Percentiles rank a stretch among this genome's conserved stretches.
These are phyloP conservation scores for Paecilomyces sp. DNA, from an alignment of 2,329 filamentous ascomycete genomes.

Conservation along the genomic window DNA sequence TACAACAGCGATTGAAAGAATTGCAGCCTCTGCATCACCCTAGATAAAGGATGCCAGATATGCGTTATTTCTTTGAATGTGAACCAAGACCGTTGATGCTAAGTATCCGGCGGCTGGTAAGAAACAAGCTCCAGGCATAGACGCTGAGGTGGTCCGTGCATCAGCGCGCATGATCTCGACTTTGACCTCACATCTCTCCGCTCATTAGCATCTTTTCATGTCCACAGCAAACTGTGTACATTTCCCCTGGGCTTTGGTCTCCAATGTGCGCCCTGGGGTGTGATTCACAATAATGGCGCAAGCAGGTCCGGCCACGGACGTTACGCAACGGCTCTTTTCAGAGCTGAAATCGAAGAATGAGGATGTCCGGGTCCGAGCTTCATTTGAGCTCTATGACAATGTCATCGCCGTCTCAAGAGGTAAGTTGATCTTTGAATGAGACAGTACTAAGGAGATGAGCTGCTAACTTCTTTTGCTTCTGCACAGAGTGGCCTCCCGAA, in stretches of 20 bases:
- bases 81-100: background rate
- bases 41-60: background rate
- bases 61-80: background rate
- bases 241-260: constrained; percentile 14
- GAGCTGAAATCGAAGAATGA: constrained; percentile 53
- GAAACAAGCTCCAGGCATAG: constrained; percentile 1
- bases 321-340: constrained; percentile 49
- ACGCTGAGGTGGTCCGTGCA: constrained; percentile 16
- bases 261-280: constrained; percentile 33
- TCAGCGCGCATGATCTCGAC: constrained; percentile 13
- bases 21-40: background rate
- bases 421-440: constrained; percentile 11
- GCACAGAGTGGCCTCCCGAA: constrained; percentile 67
- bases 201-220: constrained; percentile 14
- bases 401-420: constrained; percentile 41
- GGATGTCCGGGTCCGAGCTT: constrained; percentile 41
- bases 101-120: background rate
- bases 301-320: constrained; percentile 39
- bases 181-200: constrained; percentile 16
- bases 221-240: constrained; percentile 15
- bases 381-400: constrained; percentile 41
- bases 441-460: constrained; percentile 1
- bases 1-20: background rate
- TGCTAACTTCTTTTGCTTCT: background rate
- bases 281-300: constrained; percentile 38